phyloP scores from a whole-genome alignment of 805 yeast genomes.

The Saccharomycopsis amapae region DNA sequence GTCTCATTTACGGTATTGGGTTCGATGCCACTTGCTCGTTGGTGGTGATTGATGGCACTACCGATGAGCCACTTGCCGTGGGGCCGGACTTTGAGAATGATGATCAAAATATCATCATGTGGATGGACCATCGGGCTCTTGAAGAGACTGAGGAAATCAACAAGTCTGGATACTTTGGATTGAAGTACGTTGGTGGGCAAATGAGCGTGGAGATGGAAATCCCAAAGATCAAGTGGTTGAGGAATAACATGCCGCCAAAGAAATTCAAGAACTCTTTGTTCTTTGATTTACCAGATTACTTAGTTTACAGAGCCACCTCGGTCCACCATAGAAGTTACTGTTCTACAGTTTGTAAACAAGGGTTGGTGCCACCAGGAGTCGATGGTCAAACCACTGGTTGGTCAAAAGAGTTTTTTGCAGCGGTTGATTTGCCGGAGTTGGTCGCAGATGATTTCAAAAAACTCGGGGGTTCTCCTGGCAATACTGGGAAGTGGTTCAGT shows the following conservation, averaged over 20 bases:
- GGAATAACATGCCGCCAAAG: constrained; percentile 64
- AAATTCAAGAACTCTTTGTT: constrained; percentile 60
- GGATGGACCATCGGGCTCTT: constrained; percentile 98
- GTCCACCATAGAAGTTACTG: constrained; percentile 82
- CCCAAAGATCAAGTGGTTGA: constrained; percentile 95
- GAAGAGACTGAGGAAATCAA: constrained; percentile 76
- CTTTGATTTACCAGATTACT: constrained; percentile 86
- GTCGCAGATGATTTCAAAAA: constrained; percentile 66
- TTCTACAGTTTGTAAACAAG: constrained; percentile 93
- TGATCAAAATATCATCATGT: constrained; percentile 77
- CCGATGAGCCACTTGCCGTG: constrained; percentile 71
- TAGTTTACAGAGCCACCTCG: constrained; percentile 88
- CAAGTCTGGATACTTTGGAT: constrained; percentile 66
- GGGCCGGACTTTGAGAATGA: constrained; percentile 80
- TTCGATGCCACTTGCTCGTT: constrained; percentile 97
- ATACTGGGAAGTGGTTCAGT: constrained; percentile 64
- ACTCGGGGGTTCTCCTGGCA: constrained; percentile 77
- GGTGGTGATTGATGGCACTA: constrained; percentile 62
- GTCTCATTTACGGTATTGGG: constrained; percentile 75
- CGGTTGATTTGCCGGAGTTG: constrained; percentile 70
- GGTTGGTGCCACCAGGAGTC: constrained; percentile 86
- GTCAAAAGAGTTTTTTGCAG: constrained; percentile 69
- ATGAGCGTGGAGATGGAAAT: constrained; percentile 99
- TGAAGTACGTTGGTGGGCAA: constrained; percentile 92
- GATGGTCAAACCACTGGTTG: constrained; percentile 84